Conservation (phyloP, 2,329 filamentous ascomycete species). For the Trichoderma endophyticum region DNA sequence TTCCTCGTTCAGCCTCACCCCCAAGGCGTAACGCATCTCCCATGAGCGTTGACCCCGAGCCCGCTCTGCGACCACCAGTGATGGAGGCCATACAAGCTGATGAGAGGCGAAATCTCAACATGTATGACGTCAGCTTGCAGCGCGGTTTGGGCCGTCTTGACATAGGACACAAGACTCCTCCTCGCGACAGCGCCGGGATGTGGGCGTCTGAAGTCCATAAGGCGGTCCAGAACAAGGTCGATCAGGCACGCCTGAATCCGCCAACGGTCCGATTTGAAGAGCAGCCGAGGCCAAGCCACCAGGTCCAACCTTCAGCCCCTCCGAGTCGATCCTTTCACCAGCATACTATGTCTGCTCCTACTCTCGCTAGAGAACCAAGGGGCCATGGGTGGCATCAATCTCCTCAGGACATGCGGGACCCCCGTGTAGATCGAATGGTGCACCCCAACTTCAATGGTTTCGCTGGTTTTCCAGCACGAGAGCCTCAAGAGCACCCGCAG, state of each 20-base stretch:
- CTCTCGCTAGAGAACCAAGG: conserved; percentile 56
- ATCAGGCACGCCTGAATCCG: conserved; percentile 45
- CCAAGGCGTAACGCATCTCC: conserved; percentile 66
- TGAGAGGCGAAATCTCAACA: conserved; percentile 49
- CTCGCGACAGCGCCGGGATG: conserved; percentile 49
- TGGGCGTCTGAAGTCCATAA: conserved; percentile 58
- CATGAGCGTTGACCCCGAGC: conserved; percentile 67
- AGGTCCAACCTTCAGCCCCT: conserved; percentile 30
- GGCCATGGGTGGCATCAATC: conserved; percentile 60
- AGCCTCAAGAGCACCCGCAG: conserved; percentile 26
- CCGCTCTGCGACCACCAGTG: conserved; percentile 34
- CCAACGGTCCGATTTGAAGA: conserved; percentile 55
- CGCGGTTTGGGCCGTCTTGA: conserved; percentile 65
- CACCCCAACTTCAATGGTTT: conserved; percentile 56
- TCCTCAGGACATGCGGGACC: conserved; percentile 33
- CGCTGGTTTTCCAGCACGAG: conserved; percentile 46
- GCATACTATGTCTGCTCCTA: conserved; percentile 59
- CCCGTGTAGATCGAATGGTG: conserved; percentile 54
- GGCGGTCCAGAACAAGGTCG: conserved; percentile 53
- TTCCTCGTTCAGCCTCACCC: conserved; percentile 61
- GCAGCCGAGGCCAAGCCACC: conserved; percentile 39
- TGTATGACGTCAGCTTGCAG: conserved; percentile 65
- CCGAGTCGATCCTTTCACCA: conserved; percentile 44
- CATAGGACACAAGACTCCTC: conserved; percentile 52
- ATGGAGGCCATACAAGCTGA: conserved; percentile 37